Conservation (phyloP, 2,329 filamentous ascomycete genomes). For the Trichoderma endophyticum region DNA sequence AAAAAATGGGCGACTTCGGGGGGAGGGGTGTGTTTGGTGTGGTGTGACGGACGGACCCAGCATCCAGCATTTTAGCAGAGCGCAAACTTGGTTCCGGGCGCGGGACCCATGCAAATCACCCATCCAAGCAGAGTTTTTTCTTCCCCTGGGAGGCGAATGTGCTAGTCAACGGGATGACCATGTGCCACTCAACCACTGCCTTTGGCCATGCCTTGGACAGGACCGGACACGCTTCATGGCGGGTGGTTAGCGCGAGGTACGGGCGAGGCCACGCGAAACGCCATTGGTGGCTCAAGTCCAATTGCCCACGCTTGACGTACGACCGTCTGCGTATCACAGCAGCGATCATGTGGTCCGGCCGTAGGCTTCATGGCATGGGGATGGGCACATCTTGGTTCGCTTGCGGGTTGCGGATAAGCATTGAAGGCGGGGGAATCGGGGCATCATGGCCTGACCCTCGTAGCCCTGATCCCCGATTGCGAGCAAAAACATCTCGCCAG, state of each 20-base stretch:
- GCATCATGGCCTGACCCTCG: conserved; percentile 6
- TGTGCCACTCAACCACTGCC: conserved; percentile 2
- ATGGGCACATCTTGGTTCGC: neutral
- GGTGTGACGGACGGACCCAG: conserved; percentile 16
- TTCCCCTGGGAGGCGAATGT: conserved; percentile 20
- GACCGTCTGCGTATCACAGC: conserved; percentile 7
- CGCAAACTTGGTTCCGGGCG: neutral
- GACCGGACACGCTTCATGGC: neutral
- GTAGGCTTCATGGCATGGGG: neutral
- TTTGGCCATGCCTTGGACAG: neutral
- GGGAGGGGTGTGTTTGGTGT: neutral
- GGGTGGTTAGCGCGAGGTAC: conserved; percentile 17
- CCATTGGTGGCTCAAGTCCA: conserved; percentile 1
- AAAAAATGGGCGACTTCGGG: conserved; percentile 11
- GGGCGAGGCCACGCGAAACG: neutral
- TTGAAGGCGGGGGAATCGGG: neutral
- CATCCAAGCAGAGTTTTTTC: conserved; percentile 21
- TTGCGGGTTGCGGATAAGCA: neutral
- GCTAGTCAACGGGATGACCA: conserved; percentile 2
- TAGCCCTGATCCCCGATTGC: neutral
- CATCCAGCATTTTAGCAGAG: neutral
- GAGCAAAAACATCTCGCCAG: neutral
- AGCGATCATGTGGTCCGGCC: conserved; percentile 9
- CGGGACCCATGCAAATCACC: conserved; percentile 5
- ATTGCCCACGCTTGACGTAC: conserved; percentile 4